A percentile compares a stretch with the other conserved stretches of the same genome.
These are phyloP conservation scores for Pulveroboletus frians DNA, from an alignment of 768 basidiomycete species.

Conservation along the genomic window DNA sequence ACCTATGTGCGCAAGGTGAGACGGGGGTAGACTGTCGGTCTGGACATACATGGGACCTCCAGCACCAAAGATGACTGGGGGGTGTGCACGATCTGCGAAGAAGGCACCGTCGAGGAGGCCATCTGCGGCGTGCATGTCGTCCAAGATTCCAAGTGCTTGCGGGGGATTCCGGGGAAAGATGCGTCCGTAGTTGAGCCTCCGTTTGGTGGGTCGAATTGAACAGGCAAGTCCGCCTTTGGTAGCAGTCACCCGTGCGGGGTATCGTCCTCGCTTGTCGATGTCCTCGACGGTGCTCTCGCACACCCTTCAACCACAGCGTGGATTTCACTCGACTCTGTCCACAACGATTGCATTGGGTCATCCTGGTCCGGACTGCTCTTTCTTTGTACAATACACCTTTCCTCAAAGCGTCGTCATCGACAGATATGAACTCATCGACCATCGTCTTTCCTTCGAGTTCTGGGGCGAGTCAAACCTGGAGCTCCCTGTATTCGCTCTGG, in stretches of 20 bases:
- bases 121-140: constrained; percentile 23
- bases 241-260: too few species aligned
- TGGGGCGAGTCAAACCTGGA: constrained; percentile 40
- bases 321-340: constrained; percentile 30
- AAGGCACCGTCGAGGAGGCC: constrained; percentile 11
- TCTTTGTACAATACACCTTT: constrained; percentile 34
- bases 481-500: constrained; percentile 37
- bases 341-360: constrained; percentile 16
- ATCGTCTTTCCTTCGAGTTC: constrained; percentile 30
- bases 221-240: too few species aligned
- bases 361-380: constrained; percentile 16
- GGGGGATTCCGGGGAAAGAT: constrained; percentile 1
- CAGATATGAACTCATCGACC: constrained; percentile 38
- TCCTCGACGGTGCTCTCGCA: constrained; percentile 14
- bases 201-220: too few species aligned
- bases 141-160: constrained; percentile 17
- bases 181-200: too few species aligned
- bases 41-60: constrained; percentile 65
- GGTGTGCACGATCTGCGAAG: constrained; percentile 23
- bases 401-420: constrained; percentile 41
- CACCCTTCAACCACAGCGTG: constrained; percentile 20
- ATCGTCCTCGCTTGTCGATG: constrained; percentile 7
- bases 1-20: constrained; percentile 36
- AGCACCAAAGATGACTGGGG: constrained; percentile 63
- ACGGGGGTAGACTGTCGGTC: neutral